phyloP scores from a whole-genome alignment of 148 eudicot genomes.

The Arctostaphylos glauca region DNA sequence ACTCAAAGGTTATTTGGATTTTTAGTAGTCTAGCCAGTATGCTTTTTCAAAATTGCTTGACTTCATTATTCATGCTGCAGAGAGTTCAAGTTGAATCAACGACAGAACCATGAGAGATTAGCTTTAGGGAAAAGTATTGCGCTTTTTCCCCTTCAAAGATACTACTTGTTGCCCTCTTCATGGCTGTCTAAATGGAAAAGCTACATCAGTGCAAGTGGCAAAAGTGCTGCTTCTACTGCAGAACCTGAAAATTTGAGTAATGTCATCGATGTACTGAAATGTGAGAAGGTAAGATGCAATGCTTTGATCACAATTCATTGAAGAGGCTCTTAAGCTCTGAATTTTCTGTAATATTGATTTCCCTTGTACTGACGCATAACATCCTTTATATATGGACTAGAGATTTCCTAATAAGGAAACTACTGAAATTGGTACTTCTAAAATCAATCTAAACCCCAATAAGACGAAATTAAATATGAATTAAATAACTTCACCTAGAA shows the following conservation, averaged over 20 bases:
- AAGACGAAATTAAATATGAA: too few species aligned
- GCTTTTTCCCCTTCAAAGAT: constrained; percentile 48
- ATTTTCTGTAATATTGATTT: too few species aligned
- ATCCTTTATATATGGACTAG: too few species aligned
- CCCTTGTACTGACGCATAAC: too few species aligned
- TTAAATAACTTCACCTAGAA: too few species aligned
- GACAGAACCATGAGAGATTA: constrained; percentile 86
- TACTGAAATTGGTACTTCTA: too few species aligned
- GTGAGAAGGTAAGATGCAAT: constrained; percentile 56
- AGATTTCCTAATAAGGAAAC: too few species aligned
- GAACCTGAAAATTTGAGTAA: constrained; percentile 64
- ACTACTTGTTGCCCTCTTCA: constrained; percentile 78
- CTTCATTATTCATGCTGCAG: constrained; percentile 43
- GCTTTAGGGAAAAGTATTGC: constrained; percentile 58
- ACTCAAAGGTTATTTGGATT: constrained; percentile 48
- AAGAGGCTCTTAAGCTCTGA: too few species aligned
- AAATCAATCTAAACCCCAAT: too few species aligned
- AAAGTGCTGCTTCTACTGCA: constrained; percentile 44
- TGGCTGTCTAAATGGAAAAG: constrained; percentile 90
- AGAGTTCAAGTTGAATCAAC: constrained; percentile 72
- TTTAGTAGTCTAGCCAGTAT: neutral
- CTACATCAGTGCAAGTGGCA: constrained; percentile 68
- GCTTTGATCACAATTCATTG: too few species aligned
- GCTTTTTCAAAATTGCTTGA: constrained; percentile 19
- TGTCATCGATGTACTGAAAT: constrained; percentile 49